Conservation (phyloP, 2,329 filamentous ascomycete genomes). For the Davidsoniella australis region DNA sequence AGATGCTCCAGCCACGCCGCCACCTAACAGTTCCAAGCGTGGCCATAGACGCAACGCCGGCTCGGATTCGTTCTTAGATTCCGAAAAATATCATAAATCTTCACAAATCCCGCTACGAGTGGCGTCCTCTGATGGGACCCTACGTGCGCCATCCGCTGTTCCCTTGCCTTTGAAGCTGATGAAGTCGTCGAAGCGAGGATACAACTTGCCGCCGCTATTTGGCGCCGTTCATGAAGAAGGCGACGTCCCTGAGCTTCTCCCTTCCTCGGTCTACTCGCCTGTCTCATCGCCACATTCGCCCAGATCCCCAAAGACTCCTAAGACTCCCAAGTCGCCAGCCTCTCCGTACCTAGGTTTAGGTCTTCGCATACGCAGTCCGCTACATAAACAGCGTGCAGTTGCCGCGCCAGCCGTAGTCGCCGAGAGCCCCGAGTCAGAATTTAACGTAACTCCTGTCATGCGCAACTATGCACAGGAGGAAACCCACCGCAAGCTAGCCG, state of each 20-base stretch:
- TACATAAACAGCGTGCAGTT: neutral
- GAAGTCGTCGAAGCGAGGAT: too few relatives aligned
- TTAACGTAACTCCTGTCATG: slow-evolving; percentile 38
- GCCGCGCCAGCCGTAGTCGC: too few relatives aligned
- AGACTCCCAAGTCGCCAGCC: neutral
- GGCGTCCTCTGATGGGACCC: too few relatives aligned
- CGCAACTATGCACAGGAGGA: slow-evolving; percentile 38
- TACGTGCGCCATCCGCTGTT: too few relatives aligned
- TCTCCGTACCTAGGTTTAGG: neutral
- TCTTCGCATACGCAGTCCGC: neutral
- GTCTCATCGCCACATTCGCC: slow-evolving; percentile 1
- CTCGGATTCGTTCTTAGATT: too few relatives aligned
- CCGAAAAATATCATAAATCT: too few relatives aligned
- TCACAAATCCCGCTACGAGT: too few relatives aligned
- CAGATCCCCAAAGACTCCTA: neutral
- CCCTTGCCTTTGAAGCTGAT: too few relatives aligned
- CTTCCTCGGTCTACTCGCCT: neutral
- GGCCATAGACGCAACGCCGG: neutral
- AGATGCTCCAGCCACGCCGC: neutral
- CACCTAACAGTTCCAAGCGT: neutral
- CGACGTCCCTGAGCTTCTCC: neutral
- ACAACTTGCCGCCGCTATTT: too few relatives aligned
- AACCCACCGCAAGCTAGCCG: slow-evolving; percentile 35
- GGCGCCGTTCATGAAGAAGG: too few relatives aligned
- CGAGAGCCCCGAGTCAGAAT: slow-evolving; percentile 17